phyloP scores from a whole-genome alignment of 805 yeast species.

The Ogataea thermomethanolica region DNA sequence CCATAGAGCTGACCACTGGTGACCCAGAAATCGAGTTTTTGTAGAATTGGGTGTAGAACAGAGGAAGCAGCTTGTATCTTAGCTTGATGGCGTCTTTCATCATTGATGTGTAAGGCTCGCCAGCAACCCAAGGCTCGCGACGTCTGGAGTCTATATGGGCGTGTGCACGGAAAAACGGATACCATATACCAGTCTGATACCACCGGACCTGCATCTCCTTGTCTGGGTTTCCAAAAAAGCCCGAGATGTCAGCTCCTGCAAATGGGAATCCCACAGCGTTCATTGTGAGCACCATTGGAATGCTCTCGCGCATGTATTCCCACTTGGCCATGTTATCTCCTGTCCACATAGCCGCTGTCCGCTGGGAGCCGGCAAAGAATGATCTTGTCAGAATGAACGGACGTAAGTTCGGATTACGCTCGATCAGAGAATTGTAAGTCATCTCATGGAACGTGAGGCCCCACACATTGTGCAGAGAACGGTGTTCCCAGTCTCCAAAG shows the following conservation, averaged over 20 bases:
- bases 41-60: slow-evolving; percentile 75
- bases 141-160: slow-evolving; percentile 93
- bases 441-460: slow-evolving; percentile 80
- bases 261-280: slow-evolving; percentile 87
- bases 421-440: slow-evolving; percentile 62
- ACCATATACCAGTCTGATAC: slow-evolving; percentile 96
- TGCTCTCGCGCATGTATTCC: slow-evolving; percentile 76
- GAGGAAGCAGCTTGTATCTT: slow-evolving; percentile 75
- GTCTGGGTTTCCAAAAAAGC: slow-evolving; percentile 88
- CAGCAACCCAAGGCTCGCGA: slow-evolving; percentile 87
- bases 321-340: slow-evolving; percentile 95
- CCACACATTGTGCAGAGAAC: slow-evolving; percentile 84
- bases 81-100: slow-evolving; percentile 69
- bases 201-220: slow-evolving; percentile 81
- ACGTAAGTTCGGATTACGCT: slow-evolving; percentile 52
- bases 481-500: slow-evolving; percentile 79
- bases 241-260: slow-evolving; percentile 96
- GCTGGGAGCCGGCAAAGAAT: slow-evolving; percentile 87
- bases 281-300: slow-evolving; percentile 83
- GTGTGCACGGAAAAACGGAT: slow-evolving; percentile 95
- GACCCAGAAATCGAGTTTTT: slow-evolving; percentile 56
- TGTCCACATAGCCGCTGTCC: slow-evolving; percentile 93
- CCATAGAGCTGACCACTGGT: slow-evolving; percentile 71
- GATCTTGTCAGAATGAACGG: slow-evolving; percentile 89
- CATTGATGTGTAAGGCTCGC: slow-evolving; percentile 64